A percentile compares a stretch with the other conserved stretches of the same genome.
phyloP scores from a whole-genome alignment of 495 filamentous ascomycete genomes.

The Aspergillus steynii region DNA sequence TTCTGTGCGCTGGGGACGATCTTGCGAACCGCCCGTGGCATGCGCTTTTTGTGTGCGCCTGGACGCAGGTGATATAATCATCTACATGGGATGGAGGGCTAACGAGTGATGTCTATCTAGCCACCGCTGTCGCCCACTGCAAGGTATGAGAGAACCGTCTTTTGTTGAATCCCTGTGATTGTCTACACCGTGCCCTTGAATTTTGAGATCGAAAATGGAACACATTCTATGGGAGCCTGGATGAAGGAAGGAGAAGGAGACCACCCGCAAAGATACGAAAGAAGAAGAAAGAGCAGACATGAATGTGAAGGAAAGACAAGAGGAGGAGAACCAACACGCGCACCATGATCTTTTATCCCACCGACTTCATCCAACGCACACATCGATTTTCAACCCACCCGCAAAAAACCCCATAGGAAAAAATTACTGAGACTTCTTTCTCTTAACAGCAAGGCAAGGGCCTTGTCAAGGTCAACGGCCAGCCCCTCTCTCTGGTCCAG shows the following conservation, averaged over 20 bases:
- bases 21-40: neutral
- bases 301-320: neutral
- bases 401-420: constrained; percentile 14
- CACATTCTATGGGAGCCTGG: constrained; percentile 16
- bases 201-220: constrained; percentile 6
- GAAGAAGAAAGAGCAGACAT: neutral
- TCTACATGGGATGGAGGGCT: constrained; percentile 29
- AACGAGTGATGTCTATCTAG: constrained; percentile 46
- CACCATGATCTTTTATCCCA: neutral
- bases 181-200: constrained; percentile 5
- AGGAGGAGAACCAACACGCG: neutral
- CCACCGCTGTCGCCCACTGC: constrained; percentile 89
- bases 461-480: constrained; percentile 97
- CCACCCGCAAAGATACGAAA: constrained; percentile 10
- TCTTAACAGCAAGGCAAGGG: constrained; percentile 75
- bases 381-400: neutral
- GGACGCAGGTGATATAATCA: neutral
- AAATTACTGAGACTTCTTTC: constrained; percentile 35
- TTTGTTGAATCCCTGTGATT: constrained; percentile 4
- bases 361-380: constrained; percentile 5
- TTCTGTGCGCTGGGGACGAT: constrained; percentile 2
- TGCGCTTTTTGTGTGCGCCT: neutral
- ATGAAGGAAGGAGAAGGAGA: constrained; percentile 17
- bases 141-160: constrained; percentile 60
- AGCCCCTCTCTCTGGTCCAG: constrained; percentile 88